Evolutionary conservation across 2,329 filamentous ascomycete genomes (phyloP), one percentile per base, ranked within the genome.

Genomic region (Sporothrix pseudoabietina): DNA sequence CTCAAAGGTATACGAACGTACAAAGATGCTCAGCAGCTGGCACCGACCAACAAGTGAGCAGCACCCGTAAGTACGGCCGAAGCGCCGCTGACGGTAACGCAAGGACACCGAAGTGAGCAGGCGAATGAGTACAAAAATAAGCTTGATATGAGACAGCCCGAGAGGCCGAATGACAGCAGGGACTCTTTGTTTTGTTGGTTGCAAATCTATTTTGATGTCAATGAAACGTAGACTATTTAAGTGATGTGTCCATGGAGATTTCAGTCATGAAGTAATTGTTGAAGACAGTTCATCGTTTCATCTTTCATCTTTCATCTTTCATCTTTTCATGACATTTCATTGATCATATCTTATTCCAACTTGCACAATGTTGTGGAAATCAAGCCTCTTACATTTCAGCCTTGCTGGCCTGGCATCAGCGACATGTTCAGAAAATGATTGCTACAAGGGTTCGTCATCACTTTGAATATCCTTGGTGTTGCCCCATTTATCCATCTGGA

Each of bases 91-190:
- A 63, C 26, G 59, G 59, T 63, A 41, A 14, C 39, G 59, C 59
- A 41, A 63, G 16, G n/a, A 44, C 3, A 0, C 19, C 4, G 35
- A 35, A 10, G 39, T 26, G 16, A 35, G n/a, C 39, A 44, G 6
- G 35, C 59, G 59, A 44, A 26, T 35, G 39, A 65, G 59, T n/a
- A 65, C 59, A 26, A 65, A 22, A 26, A 65, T 44, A 65, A 65
- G 59, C 59, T 44, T 65, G 14, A 41, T 65, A 22, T 26, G 59
- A 65, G 59, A 65, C 59, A 65, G 59, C 35, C 35, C 59, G 35
- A 59, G 4, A 65, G 39, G 22, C 59, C 35, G 59, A 65, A 41
- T 5, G 14, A 44, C 32, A 19, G 12, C 16, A 65, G 5, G 19
- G 8, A 10, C 26, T 30, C 22, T 10, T 30, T 55, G 7, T 3